Percentiles rank a stretch among this genome's conserved stretches.
Evolutionary conservation across 2,329 filamentous ascomycete species (phyloP).

Genomic region (Ascochyta lentis): DNA sequence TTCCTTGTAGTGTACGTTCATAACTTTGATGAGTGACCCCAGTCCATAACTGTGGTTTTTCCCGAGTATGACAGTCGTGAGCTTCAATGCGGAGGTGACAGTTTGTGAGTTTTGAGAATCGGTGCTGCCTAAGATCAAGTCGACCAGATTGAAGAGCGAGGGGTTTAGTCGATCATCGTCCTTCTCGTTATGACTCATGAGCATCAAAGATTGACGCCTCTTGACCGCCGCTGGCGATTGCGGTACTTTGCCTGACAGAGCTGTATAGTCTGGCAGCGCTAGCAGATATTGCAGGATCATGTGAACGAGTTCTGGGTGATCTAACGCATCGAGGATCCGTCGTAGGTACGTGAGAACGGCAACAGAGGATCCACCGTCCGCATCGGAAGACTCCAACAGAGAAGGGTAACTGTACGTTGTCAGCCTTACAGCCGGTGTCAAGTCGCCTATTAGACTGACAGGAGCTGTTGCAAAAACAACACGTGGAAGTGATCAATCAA

Average conservation of each 20-base stretch:
- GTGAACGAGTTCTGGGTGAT: constrained; percentile 93
- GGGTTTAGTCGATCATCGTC: constrained; percentile 80
- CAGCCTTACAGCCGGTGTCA: constrained; percentile 12
- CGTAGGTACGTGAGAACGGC: constrained; percentile 93
- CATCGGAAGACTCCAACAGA: constrained; percentile 92
- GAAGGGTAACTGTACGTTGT: constrained; percentile 77
- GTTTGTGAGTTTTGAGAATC: constrained; percentile 87
- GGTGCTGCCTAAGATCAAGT: constrained; percentile 85
- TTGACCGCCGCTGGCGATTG: constrained; percentile 70
- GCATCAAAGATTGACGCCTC: constrained; percentile 86
- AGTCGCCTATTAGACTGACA: constrained; percentile 63
- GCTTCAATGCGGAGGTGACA: constrained; percentile 83
- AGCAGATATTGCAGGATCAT: constrained; percentile 92
- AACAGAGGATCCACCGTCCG: constrained; percentile 94
- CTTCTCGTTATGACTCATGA: constrained; percentile 78
- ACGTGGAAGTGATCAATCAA: constrained; percentile 96
- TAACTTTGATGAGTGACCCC: constrained; percentile 74
- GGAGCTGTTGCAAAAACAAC: constrained; percentile 89
- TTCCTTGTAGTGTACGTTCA: constrained; percentile 61
- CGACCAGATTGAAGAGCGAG: constrained; percentile 88
- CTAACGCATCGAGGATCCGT: constrained; percentile 86
- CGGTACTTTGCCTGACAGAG: constrained; percentile 42
- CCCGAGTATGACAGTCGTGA: constrained; percentile 84
- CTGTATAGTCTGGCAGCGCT: constrained; percentile 70
- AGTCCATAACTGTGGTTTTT: constrained; percentile 88